Conservation (phyloP, 108 stramenopile species). For the Craspedostauros australis region DNA sequence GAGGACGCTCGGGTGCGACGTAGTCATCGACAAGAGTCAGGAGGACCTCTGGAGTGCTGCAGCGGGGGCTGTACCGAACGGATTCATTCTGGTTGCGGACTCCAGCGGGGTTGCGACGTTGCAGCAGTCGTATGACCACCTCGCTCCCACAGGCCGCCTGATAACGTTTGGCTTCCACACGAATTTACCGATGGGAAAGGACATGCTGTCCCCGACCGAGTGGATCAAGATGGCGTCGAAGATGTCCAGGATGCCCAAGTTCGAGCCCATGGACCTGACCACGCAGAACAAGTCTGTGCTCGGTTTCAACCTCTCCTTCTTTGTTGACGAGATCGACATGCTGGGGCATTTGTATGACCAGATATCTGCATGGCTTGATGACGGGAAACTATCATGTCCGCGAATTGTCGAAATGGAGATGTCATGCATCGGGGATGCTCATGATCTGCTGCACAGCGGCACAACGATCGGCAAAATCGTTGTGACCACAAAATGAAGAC, state of each 20-base stretch:
- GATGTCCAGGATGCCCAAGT: slow-evolving; percentile 64
- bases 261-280: slow-evolving; percentile 82
- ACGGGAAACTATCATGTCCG: slow-evolving; percentile 43
- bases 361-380: slow-evolving; percentile 54
- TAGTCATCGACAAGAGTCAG: slow-evolving; percentile 72
- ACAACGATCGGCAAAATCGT: slow-evolving; percentile 82
- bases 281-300: slow-evolving; percentile 62
- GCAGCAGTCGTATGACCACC: slow-evolving; percentile 70
- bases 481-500: slow-evolving; percentile 22
- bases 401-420: slow-evolving; percentile 54
- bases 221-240: slow-evolving; percentile 76
- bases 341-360: slow-evolving; percentile 68
- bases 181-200: slow-evolving; percentile 70
- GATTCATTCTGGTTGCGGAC: slow-evolving; percentile 75
- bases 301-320: slow-evolving; percentile 86
- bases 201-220: slow-evolving; percentile 59
- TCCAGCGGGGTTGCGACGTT: slow-evolving; percentile 83
- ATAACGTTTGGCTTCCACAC: slow-evolving; percentile 88
- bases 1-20: slow-evolving; percentile 64
- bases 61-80: slow-evolving; percentile 19
- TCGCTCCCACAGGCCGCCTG: slow-evolving; percentile 68
- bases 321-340: slow-evolving; percentile 71
- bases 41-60: slow-evolving; percentile 51
- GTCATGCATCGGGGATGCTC: slow-evolving; percentile 61
- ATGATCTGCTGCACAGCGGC: slow-evolving; percentile 73